Base-by-base conservation (phyloP, 805 yeast species). In the Cyberlindnera mississippiensis region DNA sequence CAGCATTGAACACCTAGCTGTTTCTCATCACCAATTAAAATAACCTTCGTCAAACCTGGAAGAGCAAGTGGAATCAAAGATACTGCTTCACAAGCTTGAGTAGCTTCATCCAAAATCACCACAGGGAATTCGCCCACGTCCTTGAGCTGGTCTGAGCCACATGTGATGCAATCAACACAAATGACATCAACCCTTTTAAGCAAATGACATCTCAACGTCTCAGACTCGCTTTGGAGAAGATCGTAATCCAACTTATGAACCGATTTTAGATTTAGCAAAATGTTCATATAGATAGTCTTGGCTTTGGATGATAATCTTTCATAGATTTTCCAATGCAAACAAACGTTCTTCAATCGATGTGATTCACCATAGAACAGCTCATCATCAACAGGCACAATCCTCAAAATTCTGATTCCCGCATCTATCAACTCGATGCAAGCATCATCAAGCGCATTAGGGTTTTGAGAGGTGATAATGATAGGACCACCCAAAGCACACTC, bases 11-110 rank as follows among this genome's bases (percentile, higher is more conserved):
- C 29, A 27, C 29, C 77, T 64, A 82, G 68, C 57, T 82, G 90
- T 45, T 76, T 80, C 51, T 82, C 85, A 60, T 82, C 90, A 45
- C 88, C 89, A 30, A 78, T 88, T 53, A 82, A 76, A 2, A 81
- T 75, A 57, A 82, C 76, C 51, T 76, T 80, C 38, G 74, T 73
- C 37, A 81, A 78, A 11, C 83, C 84, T 4, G 77, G 73, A 67
- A 81, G 73, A 3, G 85, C 78, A 41, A 82, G 62, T 9, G 89
- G 88, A 41, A 82, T 82, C 46, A 82, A 66, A 0, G 86, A 77
- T 3, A 78, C 69, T 9, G 86, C 82, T 50, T 82, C 89, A 0
- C 85, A 76, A 0, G 88, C 79, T 51, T 82, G 88, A 0, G 88
- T 82, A 4, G 85, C 75, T 62, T 82, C 88, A 64, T 82, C 29